Evolutionary conservation across 1,284 basidiomycete genomes (phyloP).

Genomic region (Boletus semigastroideus): DNA sequence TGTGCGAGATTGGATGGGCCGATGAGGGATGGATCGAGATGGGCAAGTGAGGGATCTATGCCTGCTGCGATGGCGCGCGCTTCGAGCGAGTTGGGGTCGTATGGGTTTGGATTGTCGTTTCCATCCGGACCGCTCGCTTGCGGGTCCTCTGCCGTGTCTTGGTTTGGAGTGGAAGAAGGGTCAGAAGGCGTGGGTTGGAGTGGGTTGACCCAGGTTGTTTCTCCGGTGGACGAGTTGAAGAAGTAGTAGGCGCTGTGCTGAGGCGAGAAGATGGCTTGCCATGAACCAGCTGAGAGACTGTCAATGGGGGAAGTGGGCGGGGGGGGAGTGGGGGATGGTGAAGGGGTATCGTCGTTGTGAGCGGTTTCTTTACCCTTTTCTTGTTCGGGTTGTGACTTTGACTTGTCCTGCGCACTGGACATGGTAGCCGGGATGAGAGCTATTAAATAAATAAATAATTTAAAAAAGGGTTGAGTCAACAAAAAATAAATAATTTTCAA

Average conservation of each 20-base stretch:
- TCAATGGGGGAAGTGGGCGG: slow-evolving; percentile 15
- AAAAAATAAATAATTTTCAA: slow-evolving; percentile 8
- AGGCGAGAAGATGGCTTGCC: slow-evolving; percentile 87
- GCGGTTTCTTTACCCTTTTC: slow-evolving; percentile 5
- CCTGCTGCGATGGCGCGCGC: slow-evolving; percentile 70
- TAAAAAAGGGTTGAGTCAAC: too few species aligned
- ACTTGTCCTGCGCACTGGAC: neutral
- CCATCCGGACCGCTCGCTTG: slow-evolving; percentile 1
- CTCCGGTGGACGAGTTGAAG: slow-evolving; percentile 74
- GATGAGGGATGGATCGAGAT: slow-evolving; percentile 71
- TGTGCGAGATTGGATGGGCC: slow-evolving; percentile 42
- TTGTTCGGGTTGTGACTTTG: slow-evolving; percentile 1
- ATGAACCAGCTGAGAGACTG: slow-evolving; percentile 41
- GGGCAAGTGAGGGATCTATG: slow-evolving; percentile 82
- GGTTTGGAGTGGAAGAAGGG: slow-evolving; percentile 19
- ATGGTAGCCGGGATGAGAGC: neutral
- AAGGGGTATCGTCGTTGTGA: neutral
- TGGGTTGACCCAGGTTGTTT: slow-evolving; percentile 90
- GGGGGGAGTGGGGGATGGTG: slow-evolving; percentile 5
- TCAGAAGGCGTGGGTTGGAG: slow-evolving; percentile 44
- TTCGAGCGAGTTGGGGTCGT: slow-evolving; percentile 47
- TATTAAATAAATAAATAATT: too few species aligned
- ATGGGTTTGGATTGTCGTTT: slow-evolving; percentile 13
- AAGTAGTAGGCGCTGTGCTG: slow-evolving; percentile 87
- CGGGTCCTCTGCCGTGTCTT: slow-evolving; percentile 1